Percentiles rank a stretch among this genome's conserved stretches.
phyloP scores from a whole-genome alignment of 148 eudicot species.

The Persicaria tinctoria region DNA sequence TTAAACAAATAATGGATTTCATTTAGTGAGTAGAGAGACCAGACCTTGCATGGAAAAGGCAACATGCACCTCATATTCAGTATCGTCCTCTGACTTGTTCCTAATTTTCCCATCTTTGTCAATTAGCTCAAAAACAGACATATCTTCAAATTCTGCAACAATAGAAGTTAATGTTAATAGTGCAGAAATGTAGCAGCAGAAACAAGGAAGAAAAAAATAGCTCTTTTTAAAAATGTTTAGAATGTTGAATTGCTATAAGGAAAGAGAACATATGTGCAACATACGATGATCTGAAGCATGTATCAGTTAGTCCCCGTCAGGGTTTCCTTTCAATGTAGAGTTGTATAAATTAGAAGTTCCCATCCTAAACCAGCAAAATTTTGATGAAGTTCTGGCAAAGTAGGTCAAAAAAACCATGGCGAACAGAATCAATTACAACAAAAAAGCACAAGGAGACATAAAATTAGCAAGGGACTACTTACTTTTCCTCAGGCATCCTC shows the following conservation, averaged over 20 bases:
- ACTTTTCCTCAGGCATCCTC: conserved; percentile 4
- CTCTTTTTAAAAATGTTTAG: background rate
- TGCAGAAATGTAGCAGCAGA: background rate
- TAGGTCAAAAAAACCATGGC: background rate
- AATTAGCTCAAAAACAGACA: conserved; percentile 10
- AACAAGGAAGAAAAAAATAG: background rate
- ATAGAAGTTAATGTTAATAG: background rate
- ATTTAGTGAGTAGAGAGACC: no score
- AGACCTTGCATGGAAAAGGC: conserved; percentile 13
- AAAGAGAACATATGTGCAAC: background rate
- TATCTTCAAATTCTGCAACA: background rate
- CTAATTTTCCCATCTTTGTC: conserved; percentile 9
- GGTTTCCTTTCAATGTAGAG: conserved; percentile 8
- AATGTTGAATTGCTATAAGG: background rate
- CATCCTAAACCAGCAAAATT: background rate
- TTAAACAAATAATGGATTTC: no score
- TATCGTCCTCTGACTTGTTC: background rate
- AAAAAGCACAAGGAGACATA: background rate
- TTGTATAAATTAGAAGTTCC: conserved; percentile 1
- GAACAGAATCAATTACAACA: background rate
- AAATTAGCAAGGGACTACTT: background rate
- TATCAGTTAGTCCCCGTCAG: background rate
- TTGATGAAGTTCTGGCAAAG: background rate
- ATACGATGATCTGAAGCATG: conserved; percentile 1
- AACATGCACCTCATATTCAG: conserved; percentile 8